Evolutionary conservation across 257 asterid species (phyloP), one percentile per base, ranked within the genome.

Genomic region (Ilex aquifolium): DNA sequence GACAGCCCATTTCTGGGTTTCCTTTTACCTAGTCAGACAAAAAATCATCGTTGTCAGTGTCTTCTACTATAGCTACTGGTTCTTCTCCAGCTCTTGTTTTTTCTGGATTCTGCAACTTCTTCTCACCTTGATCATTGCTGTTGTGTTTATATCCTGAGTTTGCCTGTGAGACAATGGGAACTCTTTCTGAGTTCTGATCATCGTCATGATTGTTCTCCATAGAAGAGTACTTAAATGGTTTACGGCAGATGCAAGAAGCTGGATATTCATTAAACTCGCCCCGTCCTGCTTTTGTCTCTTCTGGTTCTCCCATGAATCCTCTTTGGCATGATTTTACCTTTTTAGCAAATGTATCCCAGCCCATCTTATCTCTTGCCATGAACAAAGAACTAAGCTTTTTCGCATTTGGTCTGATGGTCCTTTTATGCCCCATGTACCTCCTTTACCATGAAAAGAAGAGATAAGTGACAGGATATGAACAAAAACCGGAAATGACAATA

Each of bases 291-390:
- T 70, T 85, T 75, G 80, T 80, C 89, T 93, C 97, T 31, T 90
- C 96, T 0, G 97, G 97, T 64, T 93, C 99, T 65, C 99, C 99
- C 88, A 93, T 80, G 90, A 93, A 93, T 53, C 96, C 99, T 75
- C 92, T 79, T 76, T 93, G 99, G 80, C 91, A 82, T 57, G 91
- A 82, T 76, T 84, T 93, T 52, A 90, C 92, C 82, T 85, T 93
- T 70, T 84, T 78, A 17, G 95, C 80, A 65, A 93, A 93, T 14
- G 86, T 73, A 60, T 66, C 74, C 97, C 97, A 90, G 42, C 78
- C 90, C 95, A 90, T 87, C 76, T 77, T 80, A 61, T 80, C 78
- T 29, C 90, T 76, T 61, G 74, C 78, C 48, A 79, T 67, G 53
- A 93, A 90, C 72, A 90, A 62, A 10, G 90, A 72, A 59, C 96